A percentile compares a stretch with the other conserved stretches of the same genome.
phyloP scores from a whole-genome alignment of 2,329 filamentous ascomycete genomes.

The Diaporthe ilicicola region DNA sequence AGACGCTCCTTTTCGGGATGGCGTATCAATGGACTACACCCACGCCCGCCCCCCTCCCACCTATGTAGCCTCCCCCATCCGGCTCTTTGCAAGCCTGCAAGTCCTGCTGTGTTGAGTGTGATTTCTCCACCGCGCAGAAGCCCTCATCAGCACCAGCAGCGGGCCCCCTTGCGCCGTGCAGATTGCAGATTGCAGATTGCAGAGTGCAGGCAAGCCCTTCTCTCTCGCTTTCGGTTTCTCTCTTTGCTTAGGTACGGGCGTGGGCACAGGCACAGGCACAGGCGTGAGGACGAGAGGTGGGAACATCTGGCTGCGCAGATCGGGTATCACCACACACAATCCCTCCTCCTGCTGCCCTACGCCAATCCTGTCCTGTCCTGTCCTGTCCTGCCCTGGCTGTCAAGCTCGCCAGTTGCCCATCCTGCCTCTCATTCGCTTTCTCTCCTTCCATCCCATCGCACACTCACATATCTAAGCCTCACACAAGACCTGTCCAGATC shows the following conservation, averaged over 20 bases:
- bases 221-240: not conserved
- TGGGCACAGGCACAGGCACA: not conserved
- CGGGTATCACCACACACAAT: conserved; percentile 13
- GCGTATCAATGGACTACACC: not conserved
- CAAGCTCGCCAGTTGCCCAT: conserved; percentile 4
- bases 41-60: not conserved
- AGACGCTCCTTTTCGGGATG: not conserved
- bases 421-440: conserved; percentile 22
- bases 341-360: conserved; percentile 19
- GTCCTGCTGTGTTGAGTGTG: not conserved
- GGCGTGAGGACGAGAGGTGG: not conserved
- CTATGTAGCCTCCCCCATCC: not conserved
- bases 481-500: conserved; percentile 19
- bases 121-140: conserved; percentile 5
- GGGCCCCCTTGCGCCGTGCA: not conserved
- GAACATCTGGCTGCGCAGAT: not conserved
- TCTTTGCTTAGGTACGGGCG: not conserved
- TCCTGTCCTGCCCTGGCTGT: not conserved
- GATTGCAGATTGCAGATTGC: too few species aligned
- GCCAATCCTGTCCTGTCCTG: not conserved
- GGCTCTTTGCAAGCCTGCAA: not conserved
- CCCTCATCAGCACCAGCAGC: not conserved
- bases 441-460: conserved; percentile 15
- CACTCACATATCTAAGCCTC: conserved; percentile 32
- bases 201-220: not conserved